These are phyloP conservation scores for Mangifera indica DNA, from an alignment of 345 rosid species.

Conservation along the genomic window DNA sequence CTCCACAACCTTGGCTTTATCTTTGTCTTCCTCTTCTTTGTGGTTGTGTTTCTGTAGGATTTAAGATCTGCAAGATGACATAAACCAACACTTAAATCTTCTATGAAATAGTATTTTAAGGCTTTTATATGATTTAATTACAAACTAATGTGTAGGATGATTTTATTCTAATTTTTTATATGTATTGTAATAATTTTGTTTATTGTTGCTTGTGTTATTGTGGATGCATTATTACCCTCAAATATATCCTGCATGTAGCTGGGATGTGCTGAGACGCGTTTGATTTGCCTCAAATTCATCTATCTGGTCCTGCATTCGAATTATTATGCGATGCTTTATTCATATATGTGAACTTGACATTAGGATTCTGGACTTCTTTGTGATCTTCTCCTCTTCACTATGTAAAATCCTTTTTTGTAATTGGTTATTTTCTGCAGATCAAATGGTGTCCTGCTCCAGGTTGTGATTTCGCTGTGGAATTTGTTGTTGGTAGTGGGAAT, in stretches of 20 bases:
- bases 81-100: background rate
- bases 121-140: background rate
- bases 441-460: conserved; percentile 98
- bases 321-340: background rate
- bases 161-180: too few relatives aligned
- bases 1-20: background rate
- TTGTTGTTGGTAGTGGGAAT: conserved; percentile 65
- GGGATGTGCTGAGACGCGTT: background rate
- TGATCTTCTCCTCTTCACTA: background rate
- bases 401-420: background rate
- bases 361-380: conserved; percentile 2
- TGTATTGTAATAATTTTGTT: background rate
- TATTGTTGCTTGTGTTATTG: background rate
- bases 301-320: background rate
- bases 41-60: background rate
- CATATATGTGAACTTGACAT: background rate
- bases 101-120: background rate
- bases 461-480: conserved; percentile 81
- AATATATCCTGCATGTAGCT: background rate
- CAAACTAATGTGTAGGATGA: too few relatives aligned
- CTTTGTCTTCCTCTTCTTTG: background rate
- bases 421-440: conserved; percentile 44
- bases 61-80: background rate
- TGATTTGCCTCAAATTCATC: background rate
- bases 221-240: background rate